Evolutionary conservation across 108 stramenopile genomes (phyloP).

Genomic region (Cyclotella kingstonii): DNA sequence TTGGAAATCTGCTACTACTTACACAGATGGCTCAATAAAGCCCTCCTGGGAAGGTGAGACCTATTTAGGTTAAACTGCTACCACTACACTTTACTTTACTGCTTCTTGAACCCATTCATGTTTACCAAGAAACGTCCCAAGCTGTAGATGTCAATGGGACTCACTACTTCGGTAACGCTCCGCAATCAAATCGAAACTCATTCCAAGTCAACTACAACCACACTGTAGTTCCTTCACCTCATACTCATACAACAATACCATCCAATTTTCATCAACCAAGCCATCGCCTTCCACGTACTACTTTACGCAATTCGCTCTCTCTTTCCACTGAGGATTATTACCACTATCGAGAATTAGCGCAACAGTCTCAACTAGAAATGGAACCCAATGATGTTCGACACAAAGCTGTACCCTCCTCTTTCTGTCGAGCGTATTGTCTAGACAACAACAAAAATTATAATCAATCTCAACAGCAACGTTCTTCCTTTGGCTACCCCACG

Average conservation of each 20-base stretch:
- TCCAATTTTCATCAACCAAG: conserved; percentile 42
- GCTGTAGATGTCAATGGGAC: conserved; percentile 40
- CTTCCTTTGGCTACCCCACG: conserved; percentile 80
- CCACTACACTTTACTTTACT: background rate
- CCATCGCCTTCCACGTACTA: conserved; percentile 40
- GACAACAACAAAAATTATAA: conserved; percentile 34
- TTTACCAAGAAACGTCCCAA: conserved; percentile 20
- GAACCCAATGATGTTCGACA: conserved; percentile 63
- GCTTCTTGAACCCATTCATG: background rate
- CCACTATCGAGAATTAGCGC: conserved; percentile 60
- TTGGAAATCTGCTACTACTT: too few relatives aligned
- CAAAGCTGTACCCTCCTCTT: conserved; percentile 49
- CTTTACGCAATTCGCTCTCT: conserved; percentile 49
- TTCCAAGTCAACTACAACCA: conserved; percentile 2
- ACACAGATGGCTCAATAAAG: too few relatives aligned
- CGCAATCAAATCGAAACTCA: background rate
- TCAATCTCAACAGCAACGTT: conserved; percentile 37
- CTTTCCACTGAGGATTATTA: conserved; percentile 49
- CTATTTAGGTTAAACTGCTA: background rate
- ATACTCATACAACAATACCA: conserved; percentile 11
- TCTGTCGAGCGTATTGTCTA: conserved; percentile 44
- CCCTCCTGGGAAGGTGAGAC: conserved; percentile 26
- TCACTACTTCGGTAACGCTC: conserved; percentile 30
- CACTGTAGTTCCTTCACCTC: background rate
- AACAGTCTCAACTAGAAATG: conserved; percentile 61